Percentiles rank a stretch among this genome's conserved stretches.
Conservation (phyloP, 345 rosid species). For the Populus deltoides region DNA sequence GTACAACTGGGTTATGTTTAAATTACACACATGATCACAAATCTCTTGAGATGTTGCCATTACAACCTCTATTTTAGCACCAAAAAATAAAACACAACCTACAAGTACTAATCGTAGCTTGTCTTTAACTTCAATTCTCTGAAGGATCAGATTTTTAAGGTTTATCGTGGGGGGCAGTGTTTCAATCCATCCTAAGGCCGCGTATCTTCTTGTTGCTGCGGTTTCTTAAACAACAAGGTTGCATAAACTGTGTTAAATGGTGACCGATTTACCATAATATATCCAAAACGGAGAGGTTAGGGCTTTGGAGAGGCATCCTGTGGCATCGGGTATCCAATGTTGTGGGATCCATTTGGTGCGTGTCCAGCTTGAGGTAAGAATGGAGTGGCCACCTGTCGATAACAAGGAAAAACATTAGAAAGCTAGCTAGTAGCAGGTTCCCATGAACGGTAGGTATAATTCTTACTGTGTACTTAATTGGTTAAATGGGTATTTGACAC, state of each 20-base stretch:
- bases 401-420: neutral
- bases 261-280: neutral
- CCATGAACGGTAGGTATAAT: conserved; percentile 5
- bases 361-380: neutral
- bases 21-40: no score
- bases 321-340: conserved; percentile 32
- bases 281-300: neutral
- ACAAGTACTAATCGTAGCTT: no score
- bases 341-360: conserved; percentile 10
- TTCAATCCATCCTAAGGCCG: neutral
- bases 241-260: no score
- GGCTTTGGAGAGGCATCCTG: neutral
- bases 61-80: no score
- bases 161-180: neutral
- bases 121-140: no score
- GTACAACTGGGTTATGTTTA: neutral
- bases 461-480: conserved; percentile 12
- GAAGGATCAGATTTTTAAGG: no score
- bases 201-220: no score
- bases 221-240: no score
- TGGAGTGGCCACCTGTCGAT: no score
- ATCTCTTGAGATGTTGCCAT: no score
- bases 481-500: conserved; percentile 37
- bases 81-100: no score
- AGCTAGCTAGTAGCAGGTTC: neutral